Evolutionary conservation across 202 grass and related monocot genomes (phyloP).

Genomic region (Digitaria exilis): DNA sequence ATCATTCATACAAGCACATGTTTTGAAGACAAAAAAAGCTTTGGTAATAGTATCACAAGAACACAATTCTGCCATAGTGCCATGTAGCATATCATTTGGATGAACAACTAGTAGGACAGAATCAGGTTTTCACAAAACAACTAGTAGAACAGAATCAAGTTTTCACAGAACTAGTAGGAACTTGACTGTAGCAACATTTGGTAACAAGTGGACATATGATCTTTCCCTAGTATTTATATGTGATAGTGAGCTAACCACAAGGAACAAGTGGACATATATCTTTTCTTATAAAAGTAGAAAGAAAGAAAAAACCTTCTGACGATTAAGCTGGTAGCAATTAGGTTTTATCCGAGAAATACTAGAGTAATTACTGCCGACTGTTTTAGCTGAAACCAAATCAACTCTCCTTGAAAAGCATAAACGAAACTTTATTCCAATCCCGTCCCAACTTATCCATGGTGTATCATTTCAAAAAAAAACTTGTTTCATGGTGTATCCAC

Average conservation of each 20-base stretch:
- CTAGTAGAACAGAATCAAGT: background rate
- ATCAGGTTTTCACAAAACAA: background rate
- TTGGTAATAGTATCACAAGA: background rate
- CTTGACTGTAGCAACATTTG: background rate
- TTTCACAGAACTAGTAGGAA: constrained; percentile 6
- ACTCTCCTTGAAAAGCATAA: background rate
- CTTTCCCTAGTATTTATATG: background rate
- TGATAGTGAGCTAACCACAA: background rate
- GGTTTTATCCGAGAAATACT: constrained; percentile 7
- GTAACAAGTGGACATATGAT: background rate
- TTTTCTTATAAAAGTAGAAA: background rate
- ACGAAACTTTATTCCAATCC: background rate
- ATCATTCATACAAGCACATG: background rate
- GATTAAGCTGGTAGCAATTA: background rate
- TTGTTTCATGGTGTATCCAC: background rate
- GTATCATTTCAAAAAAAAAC: no score
- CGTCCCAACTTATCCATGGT: background rate
- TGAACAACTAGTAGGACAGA: background rate
- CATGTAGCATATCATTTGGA: background rate
- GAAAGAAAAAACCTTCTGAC: background rate
- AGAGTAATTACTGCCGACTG: background rate
- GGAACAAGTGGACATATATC: background rate
- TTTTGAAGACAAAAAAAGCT: background rate
- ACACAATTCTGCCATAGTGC: background rate
- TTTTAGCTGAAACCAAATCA: background rate